Percentiles rank a stretch among this genome's conserved stretches.
phyloP scores from a whole-genome alignment of 2,329 filamentous ascomycete genomes.

The Aspergillus sp. region DNA sequence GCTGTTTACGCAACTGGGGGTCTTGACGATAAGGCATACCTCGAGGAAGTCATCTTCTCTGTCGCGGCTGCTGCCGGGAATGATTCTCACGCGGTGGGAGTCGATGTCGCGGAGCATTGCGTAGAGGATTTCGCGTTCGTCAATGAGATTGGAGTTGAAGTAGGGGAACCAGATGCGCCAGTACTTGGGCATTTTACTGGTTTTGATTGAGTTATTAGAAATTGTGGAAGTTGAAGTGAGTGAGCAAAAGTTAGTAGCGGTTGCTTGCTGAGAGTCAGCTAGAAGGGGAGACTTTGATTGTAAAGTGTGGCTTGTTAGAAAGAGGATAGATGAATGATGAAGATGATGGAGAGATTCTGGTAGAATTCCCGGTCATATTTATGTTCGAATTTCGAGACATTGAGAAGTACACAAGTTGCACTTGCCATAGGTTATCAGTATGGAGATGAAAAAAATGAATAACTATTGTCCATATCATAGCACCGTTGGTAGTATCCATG shows the following conservation, averaged over 20 bases:
- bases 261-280: neutral
- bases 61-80: too few relatives aligned
- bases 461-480: neutral
- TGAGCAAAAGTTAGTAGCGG: neutral
- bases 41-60: too few relatives aligned
- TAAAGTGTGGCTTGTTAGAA: neutral
- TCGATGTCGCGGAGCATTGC: too few relatives aligned
- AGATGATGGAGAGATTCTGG: neutral
- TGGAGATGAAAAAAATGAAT: neutral
- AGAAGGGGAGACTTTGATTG: neutral
- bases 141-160: too few relatives aligned
- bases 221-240: neutral
- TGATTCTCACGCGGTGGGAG: too few relatives aligned
- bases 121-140: too few relatives aligned
- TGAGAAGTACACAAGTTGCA: neutral
- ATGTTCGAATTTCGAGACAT: neutral
- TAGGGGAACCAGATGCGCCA: too few relatives aligned
- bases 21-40: too few relatives aligned
- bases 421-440: neutral
- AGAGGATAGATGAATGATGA: neutral
- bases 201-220: neutral
- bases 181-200: too few relatives aligned
- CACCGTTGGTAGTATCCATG: neutral
- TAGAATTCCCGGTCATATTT: neutral
- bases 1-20: too few relatives aligned